Conservation (phyloP, 441 rosid genomes). For the Adansonia madagascariensis region DNA sequence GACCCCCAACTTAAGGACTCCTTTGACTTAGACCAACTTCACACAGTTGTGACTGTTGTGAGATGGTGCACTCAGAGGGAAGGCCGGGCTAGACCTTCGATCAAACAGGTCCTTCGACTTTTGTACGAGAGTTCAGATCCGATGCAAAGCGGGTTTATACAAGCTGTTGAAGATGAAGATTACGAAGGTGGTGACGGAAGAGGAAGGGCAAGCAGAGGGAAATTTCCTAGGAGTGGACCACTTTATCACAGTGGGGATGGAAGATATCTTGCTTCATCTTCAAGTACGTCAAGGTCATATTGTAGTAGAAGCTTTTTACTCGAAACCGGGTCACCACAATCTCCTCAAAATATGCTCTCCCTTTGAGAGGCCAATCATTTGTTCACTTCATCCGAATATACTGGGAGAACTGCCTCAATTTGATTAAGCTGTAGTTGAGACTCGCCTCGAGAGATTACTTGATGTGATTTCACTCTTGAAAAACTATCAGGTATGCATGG, state of each 20-base stretch:
- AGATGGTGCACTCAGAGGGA: conserved; percentile 93
- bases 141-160: conserved; percentile 66
- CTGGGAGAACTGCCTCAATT: conserved; percentile 31
- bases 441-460: background rate
- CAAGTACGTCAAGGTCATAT: conserved; percentile 91
- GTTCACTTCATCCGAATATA: conserved; percentile 32
- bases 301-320: conserved; percentile 89
- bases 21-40: conserved; percentile 75
- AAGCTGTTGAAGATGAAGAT: conserved; percentile 70
- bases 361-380: conserved; percentile 43
- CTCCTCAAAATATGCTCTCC: conserved; percentile 61
- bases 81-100: conserved; percentile 79
- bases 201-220: conserved; percentile 72
- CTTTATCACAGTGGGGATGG: conserved; percentile 64
- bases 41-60: conserved; percentile 60
- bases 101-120: conserved; percentile 83
- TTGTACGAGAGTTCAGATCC: conserved; percentile 89
- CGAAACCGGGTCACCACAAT: conserved; percentile 90
- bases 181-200: conserved; percentile 64
- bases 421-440: background rate
- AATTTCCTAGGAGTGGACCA: conserved; percentile 48
- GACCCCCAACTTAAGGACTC: conserved; percentile 63
- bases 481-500: conserved; percentile 14
- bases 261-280: conserved; percentile 80
- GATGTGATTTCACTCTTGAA: conserved; percentile 20